Conservation (phyloP, 768 basidiomycete species). For the Trametes cingulata region DNA sequence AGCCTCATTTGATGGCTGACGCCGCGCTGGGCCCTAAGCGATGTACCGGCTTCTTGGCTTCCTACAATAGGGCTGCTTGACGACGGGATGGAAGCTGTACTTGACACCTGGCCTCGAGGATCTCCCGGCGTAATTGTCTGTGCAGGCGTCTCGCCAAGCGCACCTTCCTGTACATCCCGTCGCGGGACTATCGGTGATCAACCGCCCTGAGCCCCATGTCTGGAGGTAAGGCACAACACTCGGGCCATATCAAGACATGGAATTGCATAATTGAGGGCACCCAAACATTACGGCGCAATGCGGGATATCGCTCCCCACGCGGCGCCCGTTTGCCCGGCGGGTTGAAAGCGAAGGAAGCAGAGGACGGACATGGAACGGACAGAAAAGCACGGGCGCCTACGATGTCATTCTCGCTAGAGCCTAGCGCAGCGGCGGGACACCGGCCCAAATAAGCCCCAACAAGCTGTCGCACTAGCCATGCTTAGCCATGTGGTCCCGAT, state of each 20-base stretch:
- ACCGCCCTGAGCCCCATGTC: no score
- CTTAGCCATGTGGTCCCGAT: background rate
- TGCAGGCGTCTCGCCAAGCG: background rate
- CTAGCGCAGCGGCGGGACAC: background rate
- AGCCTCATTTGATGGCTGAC: constrained; percentile 2
- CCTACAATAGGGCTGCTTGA: constrained; percentile 19
- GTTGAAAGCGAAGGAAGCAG: no score
- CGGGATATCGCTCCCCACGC: no score
- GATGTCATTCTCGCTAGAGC: background rate
- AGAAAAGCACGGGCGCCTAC: background rate
- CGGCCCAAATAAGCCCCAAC: constrained; percentile 8
- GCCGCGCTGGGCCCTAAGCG: background rate
- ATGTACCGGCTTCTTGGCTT: background rate
- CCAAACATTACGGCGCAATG: no score
- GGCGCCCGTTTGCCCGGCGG: no score
- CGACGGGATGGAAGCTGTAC: constrained; percentile 5
- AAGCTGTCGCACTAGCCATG: background rate
- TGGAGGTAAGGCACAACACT: no score
- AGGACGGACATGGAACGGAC: no score
- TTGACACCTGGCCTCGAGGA: background rate
- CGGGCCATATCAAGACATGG: no score
- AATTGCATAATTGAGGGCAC: no score
- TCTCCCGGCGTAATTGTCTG: constrained; percentile 4
- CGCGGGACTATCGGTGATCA: no score
- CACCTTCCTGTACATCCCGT: background rate